Percentiles rank a stretch among this genome's conserved stretches.
phyloP scores from a whole-genome alignment of 768 basidiomycete species.

The Inosperma sp. region DNA sequence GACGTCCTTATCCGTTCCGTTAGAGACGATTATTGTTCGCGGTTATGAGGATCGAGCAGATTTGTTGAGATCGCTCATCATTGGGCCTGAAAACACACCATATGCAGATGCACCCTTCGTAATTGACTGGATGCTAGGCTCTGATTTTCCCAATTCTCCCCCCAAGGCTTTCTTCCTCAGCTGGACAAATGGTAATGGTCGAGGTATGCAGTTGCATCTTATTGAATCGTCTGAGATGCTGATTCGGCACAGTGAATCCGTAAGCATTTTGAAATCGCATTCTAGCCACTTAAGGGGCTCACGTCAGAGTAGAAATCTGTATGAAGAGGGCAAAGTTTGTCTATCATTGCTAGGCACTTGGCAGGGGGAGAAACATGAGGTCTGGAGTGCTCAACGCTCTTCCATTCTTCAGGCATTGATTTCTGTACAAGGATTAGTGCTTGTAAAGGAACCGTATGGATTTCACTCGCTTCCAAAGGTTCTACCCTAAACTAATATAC shows the following conservation, averaged over 20 bases:
- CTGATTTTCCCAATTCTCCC: conserved; percentile 76
- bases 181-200: conserved; percentile 92
- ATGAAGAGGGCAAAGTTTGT: conserved; percentile 95
- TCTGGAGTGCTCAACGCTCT: conserved; percentile 80
- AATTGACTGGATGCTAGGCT: conserved; percentile 89
- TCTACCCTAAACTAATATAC: conserved; percentile 8
- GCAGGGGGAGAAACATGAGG: conserved; percentile 84
- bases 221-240: neutral
- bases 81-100: conserved; percentile 93
- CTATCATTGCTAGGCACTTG: conserved; percentile 89
- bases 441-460: conserved; percentile 88
- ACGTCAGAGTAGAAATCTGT: conserved; percentile 63
- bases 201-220: conserved; percentile 46
- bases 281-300: neutral
- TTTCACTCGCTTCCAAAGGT: neutral
- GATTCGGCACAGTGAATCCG: conserved; percentile 59
- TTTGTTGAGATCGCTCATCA: conserved; percentile 81
- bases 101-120: conserved; percentile 93
- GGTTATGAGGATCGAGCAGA: conserved; percentile 89
- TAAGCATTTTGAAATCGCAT: conserved; percentile 34
- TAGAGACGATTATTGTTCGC: conserved; percentile 84
- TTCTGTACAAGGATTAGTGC: conserved; percentile 89
- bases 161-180: conserved; percentile 88
- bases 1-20: conserved; percentile 1
- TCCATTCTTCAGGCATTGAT: conserved; percentile 89